phyloP scores from a whole-genome alignment of 306 rosid species.

The Cicer bijugum region DNA sequence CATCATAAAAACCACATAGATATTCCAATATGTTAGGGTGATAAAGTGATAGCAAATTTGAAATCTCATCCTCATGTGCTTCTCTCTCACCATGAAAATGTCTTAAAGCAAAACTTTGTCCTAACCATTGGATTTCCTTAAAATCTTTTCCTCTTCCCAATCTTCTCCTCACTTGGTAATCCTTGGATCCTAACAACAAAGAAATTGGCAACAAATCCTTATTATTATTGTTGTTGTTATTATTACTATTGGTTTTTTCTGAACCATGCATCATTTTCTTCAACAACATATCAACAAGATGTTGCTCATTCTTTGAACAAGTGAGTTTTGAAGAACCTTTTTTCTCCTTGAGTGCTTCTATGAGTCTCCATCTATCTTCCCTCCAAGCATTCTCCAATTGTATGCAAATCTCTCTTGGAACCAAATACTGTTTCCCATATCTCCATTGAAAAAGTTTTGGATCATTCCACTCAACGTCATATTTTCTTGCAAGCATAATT shows the following conservation, averaged over 20 bases:
- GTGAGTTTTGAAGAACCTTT: slow-evolving; percentile 34
- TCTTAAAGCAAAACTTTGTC: slow-evolving; percentile 74
- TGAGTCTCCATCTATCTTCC: slow-evolving; percentile 79
- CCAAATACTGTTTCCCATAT: slow-evolving; percentile 92
- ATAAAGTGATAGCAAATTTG: slow-evolving; percentile 60
- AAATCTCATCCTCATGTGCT: slow-evolving; percentile 55
- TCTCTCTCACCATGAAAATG: slow-evolving; percentile 65
- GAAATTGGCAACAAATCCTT: slow-evolving; percentile 58
- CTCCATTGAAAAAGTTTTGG: slow-evolving; percentile 79
- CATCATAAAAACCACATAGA: slow-evolving; percentile 75
- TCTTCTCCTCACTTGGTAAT: slow-evolving; percentile 69
- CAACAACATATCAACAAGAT: slow-evolving; percentile 58
- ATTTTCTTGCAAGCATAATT: slow-evolving; percentile 61
- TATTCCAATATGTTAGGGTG: slow-evolving; percentile 79
- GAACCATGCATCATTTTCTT: slow-evolving; percentile 56
- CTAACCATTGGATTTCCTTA: slow-evolving; percentile 93
- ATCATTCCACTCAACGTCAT: slow-evolving; percentile 82
- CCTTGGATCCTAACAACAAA: slow-evolving; percentile 60
- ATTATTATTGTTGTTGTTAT: neutral
- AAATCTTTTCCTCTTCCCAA: slow-evolving; percentile 64
- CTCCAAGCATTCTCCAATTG: slow-evolving; percentile 67
- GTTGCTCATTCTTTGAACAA: slow-evolving; percentile 56
- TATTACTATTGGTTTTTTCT: slow-evolving; percentile 19
- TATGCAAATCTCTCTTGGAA: slow-evolving; percentile 62
- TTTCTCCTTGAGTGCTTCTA: slow-evolving; percentile 69